phyloP scores from a whole-genome alignment of 2,329 filamentous ascomycete genomes.

The Phaeosphaeriaceae sp. region DNA sequence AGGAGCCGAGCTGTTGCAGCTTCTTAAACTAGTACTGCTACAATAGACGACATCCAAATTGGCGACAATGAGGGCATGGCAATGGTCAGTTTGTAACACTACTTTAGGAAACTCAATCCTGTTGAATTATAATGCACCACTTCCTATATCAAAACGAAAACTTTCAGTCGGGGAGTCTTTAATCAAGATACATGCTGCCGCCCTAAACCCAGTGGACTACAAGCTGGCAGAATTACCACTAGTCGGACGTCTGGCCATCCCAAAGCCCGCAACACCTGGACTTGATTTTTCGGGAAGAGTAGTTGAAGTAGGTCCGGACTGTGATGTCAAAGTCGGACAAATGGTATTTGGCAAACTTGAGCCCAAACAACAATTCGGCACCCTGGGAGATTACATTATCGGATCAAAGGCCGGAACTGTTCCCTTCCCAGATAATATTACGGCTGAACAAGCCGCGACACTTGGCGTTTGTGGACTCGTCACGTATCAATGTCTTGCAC shows the following conservation, averaged over 20 bases:
- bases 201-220: constrained; percentile 34
- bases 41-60: not conserved
- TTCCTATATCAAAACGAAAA: constrained; percentile 6
- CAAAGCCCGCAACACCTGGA: constrained; percentile 29
- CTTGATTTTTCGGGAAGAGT: constrained; percentile 28
- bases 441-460: constrained; percentile 21
- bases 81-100: constrained; percentile 19
- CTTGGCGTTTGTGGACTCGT: constrained; percentile 30
- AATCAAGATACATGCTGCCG: constrained; percentile 22
- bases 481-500: constrained; percentile 25
- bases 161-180: constrained; percentile 19
- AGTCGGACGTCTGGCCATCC: constrained; percentile 22
- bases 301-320: constrained; percentile 7
- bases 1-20: too few relatives aligned
- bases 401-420: constrained; percentile 24
- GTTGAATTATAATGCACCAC: constrained; percentile 10
- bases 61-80: constrained; percentile 33
- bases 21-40: too few relatives aligned
- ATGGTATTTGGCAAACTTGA: constrained; percentile 32
- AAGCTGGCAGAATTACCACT: constrained; percentile 28
- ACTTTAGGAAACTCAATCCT: constrained; percentile 21
- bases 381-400: constrained; percentile 28
- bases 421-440: constrained; percentile 18
- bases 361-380: constrained; percentile 28
- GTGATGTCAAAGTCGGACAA: constrained; percentile 16